Conservation (phyloP, 2,329 filamentous ascomycete species). For the Botrytis fragariae region DNA sequence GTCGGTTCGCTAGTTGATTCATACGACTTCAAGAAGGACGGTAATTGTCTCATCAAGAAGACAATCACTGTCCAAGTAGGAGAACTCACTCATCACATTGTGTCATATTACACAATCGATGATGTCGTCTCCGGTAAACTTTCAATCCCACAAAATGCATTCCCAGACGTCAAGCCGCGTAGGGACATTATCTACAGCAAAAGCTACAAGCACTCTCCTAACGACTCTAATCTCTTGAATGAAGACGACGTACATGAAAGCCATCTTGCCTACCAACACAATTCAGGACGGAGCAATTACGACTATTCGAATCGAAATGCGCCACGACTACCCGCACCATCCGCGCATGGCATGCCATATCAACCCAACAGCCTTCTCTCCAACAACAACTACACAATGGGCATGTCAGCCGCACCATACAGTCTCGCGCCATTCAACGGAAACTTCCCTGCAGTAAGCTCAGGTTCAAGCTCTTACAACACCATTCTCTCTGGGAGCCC, state of each 20-base stretch:
- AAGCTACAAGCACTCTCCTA: conserved; percentile 65
- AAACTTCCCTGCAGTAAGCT: conserved; percentile 1
- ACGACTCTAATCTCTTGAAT: conserved; percentile 51
- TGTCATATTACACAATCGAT: conserved; percentile 82
- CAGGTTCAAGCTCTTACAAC: conserved; percentile 14
- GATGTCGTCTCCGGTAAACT: conserved; percentile 65
- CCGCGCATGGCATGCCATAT: conserved; percentile 27
- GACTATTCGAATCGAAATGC: conserved; percentile 31
- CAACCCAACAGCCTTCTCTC: conserved; percentile 24
- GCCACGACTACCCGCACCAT: conserved; percentile 35
- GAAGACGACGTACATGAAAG: conserved; percentile 27
- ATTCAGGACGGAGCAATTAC: background rate
- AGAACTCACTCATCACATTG: conserved; percentile 77
- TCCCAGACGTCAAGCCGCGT: conserved; percentile 54
- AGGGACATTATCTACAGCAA: conserved; percentile 57
- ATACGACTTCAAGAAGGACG: conserved; percentile 79
- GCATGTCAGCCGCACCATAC: conserved; percentile 26
- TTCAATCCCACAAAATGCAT: conserved; percentile 55
- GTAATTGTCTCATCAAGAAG: conserved; percentile 75
- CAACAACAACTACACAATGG: conserved; percentile 28
- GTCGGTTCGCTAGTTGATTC: conserved; percentile 86
- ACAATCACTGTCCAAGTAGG: conserved; percentile 78
- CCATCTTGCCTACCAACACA: background rate
- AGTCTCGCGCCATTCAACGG: conserved; percentile 18
- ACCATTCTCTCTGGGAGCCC: background rate